Base-by-base conservation (phyloP, 345 rosid species). In the Aurinia saxatilis region DNA sequence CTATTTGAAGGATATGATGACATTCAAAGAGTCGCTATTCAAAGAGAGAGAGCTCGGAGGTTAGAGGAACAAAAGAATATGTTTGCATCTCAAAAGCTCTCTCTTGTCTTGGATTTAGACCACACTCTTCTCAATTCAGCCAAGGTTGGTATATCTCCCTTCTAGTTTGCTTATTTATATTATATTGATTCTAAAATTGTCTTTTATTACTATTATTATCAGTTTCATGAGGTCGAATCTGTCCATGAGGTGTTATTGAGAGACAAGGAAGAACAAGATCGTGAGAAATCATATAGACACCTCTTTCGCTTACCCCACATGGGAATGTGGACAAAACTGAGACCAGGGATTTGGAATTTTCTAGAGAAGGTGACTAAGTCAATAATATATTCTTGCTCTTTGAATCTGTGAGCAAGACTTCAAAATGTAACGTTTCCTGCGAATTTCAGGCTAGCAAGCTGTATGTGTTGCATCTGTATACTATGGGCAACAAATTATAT, bases 321-420 rank as follows among this genome's bases (percentile, higher is more conserved):
- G 99, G 95, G 81, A 76, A 93, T 93, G 99, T 93, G 99, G 99
- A 93, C 99, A 17, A 93, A 93, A 74, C 52, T 93, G 83, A 84
- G 99, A 46, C 97, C 99, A 40, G 99, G 99, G 55, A 78, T 93
- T 47, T 93, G 99, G 99, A 90, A 82, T 61, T 90, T 93, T 59
- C 76, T 93, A 71, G 99, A 93, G 78, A 93, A 82, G 89, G 97
- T 83, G 47, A 64, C 66, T 15, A 4, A n/a, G n/a, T 29, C 29
- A n/a, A 11, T 3, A 17, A 47, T 55, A 27, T 50, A 10, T 58
- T 30, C 16, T 57, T 60, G 12, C n/a, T 70, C 25, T 62, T 9
- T 1, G 19, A 13, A 29, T 23, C n/a, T 42, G 18, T 53, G 13
- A 40, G 47, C 14, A 39, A 46, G 41, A 31, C 60, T 25, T 58